phyloP scores from a whole-genome alignment of 768 basidiomycete genomes.

The Termitomyces sp. region DNA sequence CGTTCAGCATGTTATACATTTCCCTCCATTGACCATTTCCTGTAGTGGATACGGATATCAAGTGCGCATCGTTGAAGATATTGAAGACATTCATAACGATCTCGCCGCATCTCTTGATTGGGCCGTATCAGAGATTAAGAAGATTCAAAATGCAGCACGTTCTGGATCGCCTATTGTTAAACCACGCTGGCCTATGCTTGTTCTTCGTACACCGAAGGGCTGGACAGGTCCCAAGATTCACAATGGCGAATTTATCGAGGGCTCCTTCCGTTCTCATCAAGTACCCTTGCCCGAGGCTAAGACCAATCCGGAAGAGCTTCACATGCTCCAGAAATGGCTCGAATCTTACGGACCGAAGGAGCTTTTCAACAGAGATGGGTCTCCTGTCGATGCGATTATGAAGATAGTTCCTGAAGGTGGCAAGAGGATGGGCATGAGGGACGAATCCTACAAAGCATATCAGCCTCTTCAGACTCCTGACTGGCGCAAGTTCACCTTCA shows the following conservation, averaged over 20 bases:
- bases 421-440: conserved; percentile 65
- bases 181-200: conserved; percentile 88
- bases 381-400: conserved; percentile 51
- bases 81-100: conserved; percentile 65
- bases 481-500: conserved; percentile 51
- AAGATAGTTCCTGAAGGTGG: conserved; percentile 49
- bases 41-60: conserved; percentile 83
- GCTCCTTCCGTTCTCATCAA: conserved; percentile 83
- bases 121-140: conserved; percentile 67
- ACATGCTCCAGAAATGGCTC: conserved; percentile 67
- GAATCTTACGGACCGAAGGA: conserved; percentile 62
- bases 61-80: conserved; percentile 72
- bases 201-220: conserved; percentile 85
- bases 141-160: conserved; percentile 78
- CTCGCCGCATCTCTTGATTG: conserved; percentile 81
- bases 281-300: conserved; percentile 78
- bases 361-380: conserved; percentile 55
- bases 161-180: conserved; percentile 72
- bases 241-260: conserved; percentile 70
- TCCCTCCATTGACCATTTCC: background rate
- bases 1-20: background rate
- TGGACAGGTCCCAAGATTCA: conserved; percentile 64
- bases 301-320: conserved; percentile 57
- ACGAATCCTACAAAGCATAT: conserved; percentile 63
- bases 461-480: conserved; percentile 56